These are phyloP conservation scores for Durio zibethinus DNA, from an alignment of 345 rosid species.

Conservation along the genomic window DNA sequence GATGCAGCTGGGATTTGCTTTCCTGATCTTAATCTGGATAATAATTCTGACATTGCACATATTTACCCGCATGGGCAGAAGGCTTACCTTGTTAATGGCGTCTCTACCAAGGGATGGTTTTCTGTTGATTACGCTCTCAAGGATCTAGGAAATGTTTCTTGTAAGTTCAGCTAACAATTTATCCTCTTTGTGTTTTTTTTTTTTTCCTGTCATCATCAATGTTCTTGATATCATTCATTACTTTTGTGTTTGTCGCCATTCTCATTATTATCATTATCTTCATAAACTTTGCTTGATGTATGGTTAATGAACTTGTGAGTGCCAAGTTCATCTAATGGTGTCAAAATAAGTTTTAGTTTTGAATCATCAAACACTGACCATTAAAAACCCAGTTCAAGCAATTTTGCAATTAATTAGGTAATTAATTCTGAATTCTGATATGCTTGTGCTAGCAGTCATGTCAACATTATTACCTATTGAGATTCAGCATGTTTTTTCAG, in stretches of 20 bases:
- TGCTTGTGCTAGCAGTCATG: not conserved
- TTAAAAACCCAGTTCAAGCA: not conserved
- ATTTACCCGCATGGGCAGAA: slow-evolving; percentile 19
- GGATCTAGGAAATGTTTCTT: slow-evolving; percentile 30
- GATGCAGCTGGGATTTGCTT: slow-evolving; percentile 74
- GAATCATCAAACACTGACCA: not conserved
- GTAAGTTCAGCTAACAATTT: slow-evolving; percentile 42
- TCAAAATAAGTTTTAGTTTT: not conserved
- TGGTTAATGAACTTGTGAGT: not conserved
- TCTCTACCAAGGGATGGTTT: slow-evolving; percentile 53
- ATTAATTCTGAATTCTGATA: not conserved
- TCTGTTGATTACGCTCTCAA: slow-evolving; percentile 56
- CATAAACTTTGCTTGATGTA: not conserved
- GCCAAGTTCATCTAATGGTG: not conserved
- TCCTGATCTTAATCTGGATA: slow-evolving; percentile 53
- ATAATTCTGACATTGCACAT: slow-evolving; percentile 28
- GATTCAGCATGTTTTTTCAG: not conserved
- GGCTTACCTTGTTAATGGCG: slow-evolving; percentile 56
- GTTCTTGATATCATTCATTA: not conserved
- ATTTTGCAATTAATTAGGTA: not conserved
- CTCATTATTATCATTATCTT: not conserved
- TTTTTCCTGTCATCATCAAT: not conserved
- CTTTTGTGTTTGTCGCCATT: not conserved
- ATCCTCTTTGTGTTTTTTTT: not conserved
- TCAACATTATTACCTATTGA: not conserved